Evolutionary conservation across 176 grass and related monocot genomes (phyloP).

Genomic region (Oryza punctata): DNA sequence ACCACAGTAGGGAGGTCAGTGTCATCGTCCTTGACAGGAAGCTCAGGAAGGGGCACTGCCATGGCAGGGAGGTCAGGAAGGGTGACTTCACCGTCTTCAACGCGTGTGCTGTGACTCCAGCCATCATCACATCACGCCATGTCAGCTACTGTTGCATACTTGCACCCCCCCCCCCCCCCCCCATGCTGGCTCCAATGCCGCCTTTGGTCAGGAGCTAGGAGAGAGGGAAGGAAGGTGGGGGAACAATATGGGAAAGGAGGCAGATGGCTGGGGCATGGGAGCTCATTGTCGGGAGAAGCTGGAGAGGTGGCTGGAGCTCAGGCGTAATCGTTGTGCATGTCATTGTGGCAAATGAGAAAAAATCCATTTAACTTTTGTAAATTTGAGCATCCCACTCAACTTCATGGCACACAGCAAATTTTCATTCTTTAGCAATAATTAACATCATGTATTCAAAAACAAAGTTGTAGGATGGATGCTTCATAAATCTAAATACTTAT

Average conservation of each 20-base stretch:
- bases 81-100: too few relatives aligned
- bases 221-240: not conserved
- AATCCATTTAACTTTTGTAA: too few relatives aligned
- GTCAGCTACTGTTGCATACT: not conserved
- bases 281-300: not conserved
- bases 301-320: not conserved
- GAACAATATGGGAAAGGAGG: not conserved
- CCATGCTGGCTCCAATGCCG: not conserved
- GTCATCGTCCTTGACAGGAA: too few relatives aligned
- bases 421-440: not conserved
- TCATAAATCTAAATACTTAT: not conserved
- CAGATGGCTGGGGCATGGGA: not conserved
- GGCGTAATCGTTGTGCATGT: not conserved
- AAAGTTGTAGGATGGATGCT: not conserved
- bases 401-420: not conserved
- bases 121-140: too few relatives aligned
- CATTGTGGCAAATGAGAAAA: not conserved
- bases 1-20: too few relatives aligned
- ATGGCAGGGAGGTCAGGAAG: too few relatives aligned
- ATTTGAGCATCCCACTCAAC: not conserved
- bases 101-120: too few relatives aligned
- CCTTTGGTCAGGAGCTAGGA: not conserved
- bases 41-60: too few relatives aligned
- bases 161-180: too few relatives aligned
- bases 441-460: conserved; percentile 9